Base-by-base conservation (phyloP, 192 early-diverging fungal species). In the Rhizophagus sp. region DNA sequence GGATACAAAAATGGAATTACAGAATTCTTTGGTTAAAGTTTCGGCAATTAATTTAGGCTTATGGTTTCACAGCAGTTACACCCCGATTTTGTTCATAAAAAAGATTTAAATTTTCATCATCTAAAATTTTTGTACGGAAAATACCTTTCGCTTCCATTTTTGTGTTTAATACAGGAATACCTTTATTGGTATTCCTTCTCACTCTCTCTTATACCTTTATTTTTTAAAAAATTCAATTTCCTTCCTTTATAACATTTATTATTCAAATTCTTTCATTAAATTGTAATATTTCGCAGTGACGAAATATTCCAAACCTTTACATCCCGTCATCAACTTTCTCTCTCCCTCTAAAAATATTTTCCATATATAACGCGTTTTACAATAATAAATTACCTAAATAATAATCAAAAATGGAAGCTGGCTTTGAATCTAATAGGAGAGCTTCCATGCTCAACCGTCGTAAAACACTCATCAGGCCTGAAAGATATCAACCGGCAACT, bases 401-500 rank as follows among this genome's bases (percentile, higher is more conserved):
- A 63, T 63, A 0, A 30, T 17, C 15, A 34, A 70, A 70, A 70
- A 75, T 75, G 73, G 73, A 75, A 61, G 50, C 22, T 12, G 73
- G 73, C 27, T 75, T 50, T 75, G 49, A 22, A 3, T 22, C 47
- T 61, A 25, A 67, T 24, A 33, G 2, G 25, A 50, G 57, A 27
- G n/a, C 49, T 33, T n/a, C 82, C 7, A 70, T 81, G 77, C 79
- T 81, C 27, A 52, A 80, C 22, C 91, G 94, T 63, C 89, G 90
- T 57, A 90, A 89, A 84, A 95, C 94, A 9, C 88, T 95, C 63
- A 90, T 89, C 73, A 91, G 92, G n/a, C 89, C 89, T 41, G 93
- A 93, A 71, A 82, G 93, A 22, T 90, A 86, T 69, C 93, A 94
- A 81, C 87, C 86, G 44, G 90, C 90, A 47, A 85, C 86, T 62